Conservation (phyloP, 805 yeast species). For the Candida alai region DNA sequence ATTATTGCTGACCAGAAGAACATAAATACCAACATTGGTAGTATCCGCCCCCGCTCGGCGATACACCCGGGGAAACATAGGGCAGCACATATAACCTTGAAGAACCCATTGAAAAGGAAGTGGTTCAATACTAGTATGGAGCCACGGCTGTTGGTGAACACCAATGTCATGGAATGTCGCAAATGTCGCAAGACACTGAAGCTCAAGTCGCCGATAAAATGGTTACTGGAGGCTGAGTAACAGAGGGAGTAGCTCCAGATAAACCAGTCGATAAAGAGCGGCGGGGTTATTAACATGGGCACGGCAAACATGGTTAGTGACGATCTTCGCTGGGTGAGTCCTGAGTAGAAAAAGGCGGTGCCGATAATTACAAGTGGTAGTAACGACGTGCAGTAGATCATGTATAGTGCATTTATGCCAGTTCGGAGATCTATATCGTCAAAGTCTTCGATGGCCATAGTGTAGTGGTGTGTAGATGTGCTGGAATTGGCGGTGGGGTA, state of each 20-base stretch:
- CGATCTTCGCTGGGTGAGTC: conserved; percentile 40
- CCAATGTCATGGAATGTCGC: conserved; percentile 11
- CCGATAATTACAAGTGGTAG: conserved; percentile 33
- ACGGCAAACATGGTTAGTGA: conserved; percentile 37
- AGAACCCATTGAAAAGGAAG: conserved; percentile 36
- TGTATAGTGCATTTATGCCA: conserved; percentile 20
- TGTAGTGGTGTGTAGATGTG: conserved; percentile 1
- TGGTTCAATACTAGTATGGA: conserved; percentile 33
- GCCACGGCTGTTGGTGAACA: conserved; percentile 37
- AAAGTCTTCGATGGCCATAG: background rate
- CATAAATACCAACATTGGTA: conserved; percentile 39
- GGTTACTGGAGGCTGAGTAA: conserved; percentile 30
- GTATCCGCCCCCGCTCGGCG: conserved; percentile 40
- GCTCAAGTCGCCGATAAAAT: conserved; percentile 31
- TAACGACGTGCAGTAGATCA: conserved; percentile 32
- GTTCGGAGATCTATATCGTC: conserved; percentile 6
- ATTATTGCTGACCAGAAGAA: conserved; percentile 38
- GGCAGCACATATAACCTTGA: conserved; percentile 36
- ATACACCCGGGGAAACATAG: conserved; percentile 42
- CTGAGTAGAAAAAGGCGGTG: conserved; percentile 38
- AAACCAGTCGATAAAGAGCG: conserved; percentile 39
- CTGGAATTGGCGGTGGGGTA: background rate
- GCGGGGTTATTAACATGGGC: conserved; percentile 28
- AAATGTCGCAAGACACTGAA: conserved; percentile 30
- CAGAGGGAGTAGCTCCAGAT: conserved; percentile 44